Evolutionary conservation across 164 flowering plant species (phyloP), one percentile per base, ranked within the genome.

Genomic region (Tetracentron sinense): DNA sequence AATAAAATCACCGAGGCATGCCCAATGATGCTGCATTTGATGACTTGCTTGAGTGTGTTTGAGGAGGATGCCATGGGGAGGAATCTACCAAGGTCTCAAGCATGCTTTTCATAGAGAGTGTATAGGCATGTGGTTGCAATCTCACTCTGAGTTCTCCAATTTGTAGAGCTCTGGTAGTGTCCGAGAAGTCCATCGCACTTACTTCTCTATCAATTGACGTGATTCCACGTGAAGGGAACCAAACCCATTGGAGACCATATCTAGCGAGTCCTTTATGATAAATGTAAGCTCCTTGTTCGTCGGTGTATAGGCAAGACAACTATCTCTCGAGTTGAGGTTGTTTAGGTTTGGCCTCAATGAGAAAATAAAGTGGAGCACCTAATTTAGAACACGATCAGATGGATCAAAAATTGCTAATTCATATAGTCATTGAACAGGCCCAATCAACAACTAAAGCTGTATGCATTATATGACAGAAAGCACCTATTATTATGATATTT

Each of bases 61-160:
- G 87, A 82, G 58, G 84, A 83, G 0, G 60, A 65, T 8, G 89
- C 85, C 10, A 47, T 69, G 3, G 87, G 84, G 1, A 71, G 86
- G 68, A 66, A 54, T 0, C 42, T 85, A 50, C 78, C 83, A 1
- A 73, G 65, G 17, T 88, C 90, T 28, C n/a, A 70, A 75, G 0
- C 94, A 88, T 54, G 71, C 60, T 0, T 88, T 87, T 35, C 94
- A 88, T 49, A 79, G 79, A 0, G 81, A 81, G 47, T 88, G 94
- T 66, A 77, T 88, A 25, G 94, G 85, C 42, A 85, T 74, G 81
- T 88, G 94, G 94, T 49, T 88, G 60, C 61, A 62, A 42, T 83
- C 87, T 8, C 81, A 80, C 65, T 64, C 78, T 0, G n/a, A 82
- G 55, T 19, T 88, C 90, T 15, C 94, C 94, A 0, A 74, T 83